Evolutionary conservation across 495 filamentous ascomycete species (phyloP).

Genomic region (Aspergillus funiculosus): DNA sequence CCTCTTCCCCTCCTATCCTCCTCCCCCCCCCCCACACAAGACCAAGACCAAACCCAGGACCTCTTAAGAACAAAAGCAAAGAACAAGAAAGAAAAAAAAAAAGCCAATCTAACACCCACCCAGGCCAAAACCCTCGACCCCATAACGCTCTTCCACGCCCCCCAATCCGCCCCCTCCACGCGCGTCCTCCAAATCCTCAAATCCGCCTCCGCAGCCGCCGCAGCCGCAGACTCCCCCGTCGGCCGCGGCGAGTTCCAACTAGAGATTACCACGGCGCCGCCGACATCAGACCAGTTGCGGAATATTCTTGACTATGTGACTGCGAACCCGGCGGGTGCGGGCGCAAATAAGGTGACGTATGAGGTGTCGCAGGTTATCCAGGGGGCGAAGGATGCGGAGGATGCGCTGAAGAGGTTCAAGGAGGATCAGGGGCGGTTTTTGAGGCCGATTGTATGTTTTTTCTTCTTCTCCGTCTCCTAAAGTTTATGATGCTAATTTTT

Average conservation of each 20-base stretch:
- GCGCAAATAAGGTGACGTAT: slow-evolving; percentile 25
- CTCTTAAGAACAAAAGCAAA: not conserved
- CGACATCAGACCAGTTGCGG: slow-evolving; percentile 76
- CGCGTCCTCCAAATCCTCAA: slow-evolving; percentile 69
- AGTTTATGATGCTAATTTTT: no score
- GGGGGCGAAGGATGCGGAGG: slow-evolving; percentile 62
- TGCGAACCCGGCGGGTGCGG: slow-evolving; percentile 38
- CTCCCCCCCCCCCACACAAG: not conserved
- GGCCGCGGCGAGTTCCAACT: slow-evolving; percentile 74
- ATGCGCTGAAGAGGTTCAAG: slow-evolving; percentile 72
- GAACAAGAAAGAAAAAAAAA: slow-evolving; percentile 1
- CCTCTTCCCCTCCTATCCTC: not conserved
- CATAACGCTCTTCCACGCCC: slow-evolving; percentile 91
- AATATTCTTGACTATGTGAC: slow-evolving; percentile 86
- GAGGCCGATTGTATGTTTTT: slow-evolving; percentile 60
- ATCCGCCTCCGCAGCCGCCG: slow-evolving; percentile 58
- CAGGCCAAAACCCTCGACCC: slow-evolving; percentile 82
- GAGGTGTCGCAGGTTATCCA: slow-evolving; percentile 52
- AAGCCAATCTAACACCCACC: not conserved
- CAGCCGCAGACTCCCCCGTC: slow-evolving; percentile 26
- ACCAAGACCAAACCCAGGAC: slow-evolving; percentile 1
- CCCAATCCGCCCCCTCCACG: slow-evolving; percentile 56
- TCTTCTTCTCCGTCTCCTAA: no score
- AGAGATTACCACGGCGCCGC: slow-evolving; percentile 72
- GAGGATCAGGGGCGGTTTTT: slow-evolving; percentile 56